A percentile compares a stretch with the other conserved stretches of the same genome.
Conservation (phyloP, 2,329 filamentous ascomycete species). For the Epichloe aotearoae region DNA sequence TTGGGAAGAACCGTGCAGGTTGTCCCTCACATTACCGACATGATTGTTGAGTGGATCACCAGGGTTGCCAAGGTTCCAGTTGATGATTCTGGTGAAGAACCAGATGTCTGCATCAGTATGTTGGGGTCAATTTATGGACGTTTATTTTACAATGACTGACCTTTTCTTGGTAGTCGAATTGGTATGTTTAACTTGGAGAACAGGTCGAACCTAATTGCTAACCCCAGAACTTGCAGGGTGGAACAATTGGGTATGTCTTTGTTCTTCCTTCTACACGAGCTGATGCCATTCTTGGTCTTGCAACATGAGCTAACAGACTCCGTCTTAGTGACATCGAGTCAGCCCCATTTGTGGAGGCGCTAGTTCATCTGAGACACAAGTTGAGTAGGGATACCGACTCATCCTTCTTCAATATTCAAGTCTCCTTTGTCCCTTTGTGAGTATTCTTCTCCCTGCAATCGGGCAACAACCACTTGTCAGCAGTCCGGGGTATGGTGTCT, state of each 20-base stretch:
- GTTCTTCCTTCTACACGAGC: not conserved
- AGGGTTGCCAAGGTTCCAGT: slow-evolving; percentile 74
- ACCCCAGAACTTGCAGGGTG: slow-evolving; percentile 30
- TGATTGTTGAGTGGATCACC: slow-evolving; percentile 86
- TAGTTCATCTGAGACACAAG: slow-evolving; percentile 63
- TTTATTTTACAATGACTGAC: slow-evolving; percentile 8
- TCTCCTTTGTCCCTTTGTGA: slow-evolving; percentile 66
- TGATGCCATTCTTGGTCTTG: not conserved
- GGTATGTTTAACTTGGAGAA: slow-evolving; percentile 13
- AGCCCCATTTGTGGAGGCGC: slow-evolving; percentile 75
- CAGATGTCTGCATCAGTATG: slow-evolving; percentile 85
- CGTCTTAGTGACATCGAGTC: slow-evolving; percentile 57
- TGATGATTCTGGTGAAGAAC: slow-evolving; percentile 68
- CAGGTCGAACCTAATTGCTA: not conserved
- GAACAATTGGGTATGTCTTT: slow-evolving; percentile 36
- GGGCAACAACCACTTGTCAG: not conserved
- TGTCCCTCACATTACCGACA: slow-evolving; percentile 83
- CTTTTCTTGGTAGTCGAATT: slow-evolving; percentile 18
- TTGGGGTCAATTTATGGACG: slow-evolving; percentile 1
- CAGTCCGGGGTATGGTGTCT: not conserved
- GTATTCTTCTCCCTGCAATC: not conserved
- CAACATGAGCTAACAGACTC: not conserved
- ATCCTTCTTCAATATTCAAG: slow-evolving; percentile 82
- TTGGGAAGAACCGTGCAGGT: slow-evolving; percentile 83
- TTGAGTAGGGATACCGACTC: slow-evolving; percentile 43